Evolutionary conservation across 805 yeast species (phyloP).

Genomic region (Yamadazyma takamatsuzukensis): DNA sequence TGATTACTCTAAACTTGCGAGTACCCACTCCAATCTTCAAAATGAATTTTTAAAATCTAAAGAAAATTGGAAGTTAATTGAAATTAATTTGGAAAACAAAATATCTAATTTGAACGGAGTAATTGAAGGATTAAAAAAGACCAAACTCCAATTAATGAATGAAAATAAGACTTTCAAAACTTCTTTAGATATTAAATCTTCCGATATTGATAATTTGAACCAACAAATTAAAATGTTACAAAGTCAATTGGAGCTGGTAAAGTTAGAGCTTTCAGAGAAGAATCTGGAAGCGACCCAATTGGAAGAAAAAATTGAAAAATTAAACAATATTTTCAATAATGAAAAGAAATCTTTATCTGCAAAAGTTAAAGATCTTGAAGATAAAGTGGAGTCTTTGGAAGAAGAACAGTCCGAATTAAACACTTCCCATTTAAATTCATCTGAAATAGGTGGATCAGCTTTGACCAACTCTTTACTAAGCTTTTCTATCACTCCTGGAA

Average conservation of each 20-base stretch:
- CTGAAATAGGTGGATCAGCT: too few species aligned
- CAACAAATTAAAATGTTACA: neutral
- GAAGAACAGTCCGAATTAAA: constrained; percentile 1
- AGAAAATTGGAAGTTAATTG: constrained; percentile 81
- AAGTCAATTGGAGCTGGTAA: constrained; percentile 3
- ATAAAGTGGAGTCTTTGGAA: constrained; percentile 3
- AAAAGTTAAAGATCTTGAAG: constrained; percentile 17
- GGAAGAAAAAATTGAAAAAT: constrained; percentile 27
- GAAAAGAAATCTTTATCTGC: constrained; percentile 26
- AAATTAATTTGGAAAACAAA: constrained; percentile 56
- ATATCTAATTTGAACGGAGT: constrained; percentile 31
- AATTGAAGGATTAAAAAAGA: constrained; percentile 26
- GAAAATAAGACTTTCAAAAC: constrained; percentile 23
- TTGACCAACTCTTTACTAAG: too few species aligned
- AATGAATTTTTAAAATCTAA: constrained; percentile 71
- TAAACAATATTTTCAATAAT: constrained; percentile 26
- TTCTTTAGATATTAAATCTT: constrained; percentile 20
- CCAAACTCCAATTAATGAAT: constrained; percentile 24
- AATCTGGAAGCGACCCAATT: too few species aligned
- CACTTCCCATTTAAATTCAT: neutral
- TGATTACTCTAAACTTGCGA: constrained; percentile 39
- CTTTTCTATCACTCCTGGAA: too few species aligned
- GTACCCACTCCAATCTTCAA: constrained; percentile 56
- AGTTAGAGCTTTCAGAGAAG: too few species aligned
- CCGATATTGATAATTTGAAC: constrained; percentile 12